A percentile compares a stretch with the other conserved stretches of the same genome.
phyloP scores from a whole-genome alignment of 163 green algal species.

The Scenedesmus sp. region DNA sequence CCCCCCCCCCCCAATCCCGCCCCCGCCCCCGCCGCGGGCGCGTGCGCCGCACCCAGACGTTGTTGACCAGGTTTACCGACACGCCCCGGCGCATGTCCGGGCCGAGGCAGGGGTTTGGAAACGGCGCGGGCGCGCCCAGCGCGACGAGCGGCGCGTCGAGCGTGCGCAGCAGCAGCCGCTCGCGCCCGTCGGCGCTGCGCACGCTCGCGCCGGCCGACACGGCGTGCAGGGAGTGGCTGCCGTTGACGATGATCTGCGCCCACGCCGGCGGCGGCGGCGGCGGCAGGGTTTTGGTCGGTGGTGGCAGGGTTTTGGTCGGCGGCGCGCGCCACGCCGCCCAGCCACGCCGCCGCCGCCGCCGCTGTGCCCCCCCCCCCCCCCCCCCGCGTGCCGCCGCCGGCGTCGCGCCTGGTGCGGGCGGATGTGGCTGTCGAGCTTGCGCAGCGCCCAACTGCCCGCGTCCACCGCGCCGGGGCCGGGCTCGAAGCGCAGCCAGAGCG shows the following conservation, averaged over 20 bases:
- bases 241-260: slow-evolving; percentile 62
- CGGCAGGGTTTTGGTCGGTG: too few species aligned
- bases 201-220: slow-evolving; percentile 40
- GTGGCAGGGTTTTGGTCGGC: too few species aligned
- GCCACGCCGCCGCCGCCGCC: too few species aligned
- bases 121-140: slow-evolving; percentile 16
- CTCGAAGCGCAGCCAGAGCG: slow-evolving; percentile 64
- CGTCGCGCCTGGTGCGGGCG: slow-evolving; percentile 44
- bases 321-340: too few species aligned
- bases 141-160: slow-evolving; percentile 17
- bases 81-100: slow-evolving; percentile 38
- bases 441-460: slow-evolving; percentile 56
- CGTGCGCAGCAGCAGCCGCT: slow-evolving; percentile 9
- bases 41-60: slow-evolving; percentile 6
- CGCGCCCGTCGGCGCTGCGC: background rate
- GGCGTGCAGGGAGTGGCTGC: slow-evolving; percentile 66
- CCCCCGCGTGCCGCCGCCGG: too few species aligned
- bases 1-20: too few species aligned
- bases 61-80: slow-evolving; percentile 38
- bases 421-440: slow-evolving; percentile 61
- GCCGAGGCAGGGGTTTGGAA: slow-evolving; percentile 10
- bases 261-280: too few species aligned
- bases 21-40: too few species aligned
- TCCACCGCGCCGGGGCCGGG: slow-evolving; percentile 44
- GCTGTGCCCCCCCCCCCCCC: too few species aligned